Conservation (phyloP, 1,139 yeast species). For the Kodamaea suecica region DNA sequence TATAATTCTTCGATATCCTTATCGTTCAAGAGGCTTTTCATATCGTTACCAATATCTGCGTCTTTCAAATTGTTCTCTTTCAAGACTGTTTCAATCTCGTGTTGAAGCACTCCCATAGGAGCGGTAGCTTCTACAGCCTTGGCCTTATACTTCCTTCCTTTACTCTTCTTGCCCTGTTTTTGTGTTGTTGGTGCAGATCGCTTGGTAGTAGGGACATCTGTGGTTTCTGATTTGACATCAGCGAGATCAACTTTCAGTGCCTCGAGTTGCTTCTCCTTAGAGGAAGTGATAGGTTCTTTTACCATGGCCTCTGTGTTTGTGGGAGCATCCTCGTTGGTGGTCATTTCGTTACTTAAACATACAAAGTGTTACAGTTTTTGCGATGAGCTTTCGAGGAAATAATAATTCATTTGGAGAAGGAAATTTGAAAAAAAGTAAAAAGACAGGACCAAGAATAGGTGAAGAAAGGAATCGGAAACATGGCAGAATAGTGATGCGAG, state of each 20-base stretch:
- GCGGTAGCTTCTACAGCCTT: constrained; percentile 72
- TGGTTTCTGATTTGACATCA: neutral
- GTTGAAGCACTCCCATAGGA: constrained; percentile 74
- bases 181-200: constrained; percentile 13
- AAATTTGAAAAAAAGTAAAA: too few species aligned
- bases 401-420: neutral
- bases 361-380: neutral
- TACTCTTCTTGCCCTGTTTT: constrained; percentile 26
- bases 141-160: constrained; percentile 47
- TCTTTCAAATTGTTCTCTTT: constrained; percentile 39
- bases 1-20: constrained; percentile 47
- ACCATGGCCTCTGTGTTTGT: too few species aligned
- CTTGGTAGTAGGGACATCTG: neutral
- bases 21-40: constrained; percentile 62
- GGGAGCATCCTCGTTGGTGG: too few species aligned
- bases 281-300: too few species aligned
- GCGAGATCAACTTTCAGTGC: too few species aligned
- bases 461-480: too few species aligned
- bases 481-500: too few species aligned
- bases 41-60: constrained; percentile 58
- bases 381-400: neutral
- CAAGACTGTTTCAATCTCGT: constrained; percentile 66
- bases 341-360: neutral
- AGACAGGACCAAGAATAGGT: too few species aligned
- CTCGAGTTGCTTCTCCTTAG: too few species aligned